Evolutionary conservation across 352 stramenopile species (phyloP), one percentile per base, ranked within the genome.

Genomic region (Pythium sp.): DNA sequence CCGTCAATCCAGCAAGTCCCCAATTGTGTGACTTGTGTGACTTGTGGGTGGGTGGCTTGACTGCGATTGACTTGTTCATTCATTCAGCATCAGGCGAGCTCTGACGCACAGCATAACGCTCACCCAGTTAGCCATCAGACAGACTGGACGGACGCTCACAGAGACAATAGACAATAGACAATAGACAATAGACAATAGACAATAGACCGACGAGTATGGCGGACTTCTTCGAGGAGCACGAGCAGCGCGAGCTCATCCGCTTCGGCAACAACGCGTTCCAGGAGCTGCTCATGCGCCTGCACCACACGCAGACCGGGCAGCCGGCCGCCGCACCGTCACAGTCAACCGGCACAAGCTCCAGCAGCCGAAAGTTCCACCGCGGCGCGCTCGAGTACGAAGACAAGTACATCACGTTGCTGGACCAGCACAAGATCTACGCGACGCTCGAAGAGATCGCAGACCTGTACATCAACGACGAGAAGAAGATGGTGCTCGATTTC

Each of bases 401-500:
- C 61, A 81, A 80, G 61, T 76, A 72, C 65, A 62, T 90, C 38
- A 82, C 84, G 55, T 72, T 82, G 32, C 72, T 90, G 28, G 82
- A 89, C 58, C 75, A 76, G 26, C 82, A 81, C 68, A 75, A 78
- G 46, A 71, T 92, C 64, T 84, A 83, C 68, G 84, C 70, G 0
- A 80, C 81, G 38, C 80, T 92, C n/a, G 82, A 90, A 22, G 78
- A 87, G 59, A 79, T 91, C 62, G 82, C 81, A 3, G 79, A 90
- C 18, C 51, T 92, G 57, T 92, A 88, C 63, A 58, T 91, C 53
- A 84, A 79, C 67, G 72, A 82, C 30, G 72, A 84, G 18, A 87
- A 84, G 68, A 82, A 88, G 67, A 80, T 92, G 72, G 81, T 90
- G 70, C 74, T 92, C 20, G 84, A 92, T 64, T 92, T 91, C 64